Evolutionary conservation across 441 rosid species (phyloP).

Genomic region (Adansonia gregorii): DNA sequence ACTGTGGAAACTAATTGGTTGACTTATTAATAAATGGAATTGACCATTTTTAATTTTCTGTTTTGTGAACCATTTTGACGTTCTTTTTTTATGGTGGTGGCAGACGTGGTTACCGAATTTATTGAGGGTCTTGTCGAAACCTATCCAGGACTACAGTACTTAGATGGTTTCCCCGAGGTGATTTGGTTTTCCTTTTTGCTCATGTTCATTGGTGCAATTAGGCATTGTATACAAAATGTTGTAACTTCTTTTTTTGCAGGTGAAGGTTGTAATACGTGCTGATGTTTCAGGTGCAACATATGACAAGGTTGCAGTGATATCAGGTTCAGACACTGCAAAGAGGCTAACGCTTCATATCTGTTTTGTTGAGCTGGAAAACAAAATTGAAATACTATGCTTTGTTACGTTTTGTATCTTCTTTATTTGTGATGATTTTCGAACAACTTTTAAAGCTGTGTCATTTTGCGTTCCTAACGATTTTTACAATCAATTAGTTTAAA

Average conservation of each 20-base stretch:
- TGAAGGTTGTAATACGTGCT: conserved; percentile 91
- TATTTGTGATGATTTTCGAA: neutral
- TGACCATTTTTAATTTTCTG: neutral
- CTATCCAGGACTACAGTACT: conserved; percentile 78
- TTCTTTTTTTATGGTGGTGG: conserved; percentile 31
- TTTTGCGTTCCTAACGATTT: neutral
- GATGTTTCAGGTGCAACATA: conserved; percentile 70
- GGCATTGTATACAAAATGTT: neutral
- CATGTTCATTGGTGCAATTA: neutral
- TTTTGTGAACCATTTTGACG: neutral
- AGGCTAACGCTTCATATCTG: neutral
- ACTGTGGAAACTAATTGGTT: neutral
- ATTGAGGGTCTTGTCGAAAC: conserved; percentile 94
- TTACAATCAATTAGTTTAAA: neutral
- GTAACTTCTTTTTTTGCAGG: conserved; percentile 38
- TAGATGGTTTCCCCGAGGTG: conserved; percentile 97
- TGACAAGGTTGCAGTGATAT: conserved; percentile 85
- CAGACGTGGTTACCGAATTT: conserved; percentile 91
- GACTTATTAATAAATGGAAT: neutral
- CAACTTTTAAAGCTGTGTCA: neutral
- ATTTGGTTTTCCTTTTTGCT: neutral
- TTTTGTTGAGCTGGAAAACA: conserved; percentile 5
- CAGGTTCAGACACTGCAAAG: conserved; percentile 54
- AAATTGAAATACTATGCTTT: neutral
- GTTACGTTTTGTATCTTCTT: neutral